Evolutionary conservation across 2,329 filamentous ascomycete species (phyloP).

Genomic region (Colletotrichum phormii): DNA sequence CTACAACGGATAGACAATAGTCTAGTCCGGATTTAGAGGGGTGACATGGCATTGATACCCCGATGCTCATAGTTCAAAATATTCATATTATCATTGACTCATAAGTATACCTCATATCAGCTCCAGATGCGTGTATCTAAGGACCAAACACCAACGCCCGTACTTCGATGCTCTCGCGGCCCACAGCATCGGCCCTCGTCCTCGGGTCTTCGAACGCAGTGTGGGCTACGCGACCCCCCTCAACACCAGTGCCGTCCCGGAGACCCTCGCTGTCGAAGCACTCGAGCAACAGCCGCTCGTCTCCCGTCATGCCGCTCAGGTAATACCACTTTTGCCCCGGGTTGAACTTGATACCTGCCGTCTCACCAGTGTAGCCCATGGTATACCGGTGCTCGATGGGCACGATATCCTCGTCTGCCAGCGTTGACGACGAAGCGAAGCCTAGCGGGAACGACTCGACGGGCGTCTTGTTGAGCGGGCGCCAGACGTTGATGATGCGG

Average conservation of each 20-base stretch:
- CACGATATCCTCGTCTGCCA: constrained; percentile 73
- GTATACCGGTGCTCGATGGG: constrained; percentile 81
- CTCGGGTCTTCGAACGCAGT: constrained; percentile 83
- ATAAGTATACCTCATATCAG: not conserved
- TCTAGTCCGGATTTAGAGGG: not conserved
- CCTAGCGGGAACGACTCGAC: constrained; percentile 76
- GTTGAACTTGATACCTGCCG: constrained; percentile 74
- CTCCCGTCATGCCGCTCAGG: constrained; percentile 79
- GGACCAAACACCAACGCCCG: constrained; percentile 84
- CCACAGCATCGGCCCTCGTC: constrained; percentile 75
- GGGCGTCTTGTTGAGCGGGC: constrained; percentile 69
- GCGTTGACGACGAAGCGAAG: constrained; percentile 73
- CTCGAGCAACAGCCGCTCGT: constrained; percentile 80
- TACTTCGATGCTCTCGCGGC: constrained; percentile 90
- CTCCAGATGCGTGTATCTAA: constrained; percentile 38
- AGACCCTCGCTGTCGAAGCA: constrained; percentile 78
- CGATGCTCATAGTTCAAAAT: constrained; percentile 23
- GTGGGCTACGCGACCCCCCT: constrained; percentile 73
- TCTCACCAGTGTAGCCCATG: constrained; percentile 76
- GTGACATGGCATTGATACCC: constrained; percentile 30
- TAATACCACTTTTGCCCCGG: constrained; percentile 80
- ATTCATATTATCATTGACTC: constrained; percentile 26
- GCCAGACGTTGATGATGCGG: constrained; percentile 91
- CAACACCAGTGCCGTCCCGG: constrained; percentile 60
- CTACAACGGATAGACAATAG: not conserved